Conservation (phyloP, 164 flowering plant species). For the Umbilicus rupestris region DNA sequence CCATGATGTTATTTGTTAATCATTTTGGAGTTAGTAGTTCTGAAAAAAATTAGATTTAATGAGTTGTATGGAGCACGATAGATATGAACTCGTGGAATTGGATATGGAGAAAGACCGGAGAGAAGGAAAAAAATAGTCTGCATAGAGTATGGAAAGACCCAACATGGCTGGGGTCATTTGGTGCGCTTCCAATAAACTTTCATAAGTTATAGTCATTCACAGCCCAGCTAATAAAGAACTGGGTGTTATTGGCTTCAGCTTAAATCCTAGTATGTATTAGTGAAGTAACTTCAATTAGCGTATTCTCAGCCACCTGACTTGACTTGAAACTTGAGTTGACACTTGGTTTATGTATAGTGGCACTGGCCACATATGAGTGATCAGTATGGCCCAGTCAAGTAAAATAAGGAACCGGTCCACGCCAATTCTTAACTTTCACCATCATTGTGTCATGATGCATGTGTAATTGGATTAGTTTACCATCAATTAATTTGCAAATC, state of each 20-base stretch:
- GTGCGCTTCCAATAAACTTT: background rate
- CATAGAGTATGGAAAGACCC: background rate
- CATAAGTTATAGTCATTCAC: background rate
- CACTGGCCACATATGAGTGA: background rate
- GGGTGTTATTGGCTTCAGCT: background rate
- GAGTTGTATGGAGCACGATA: background rate
- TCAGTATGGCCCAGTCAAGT: background rate
- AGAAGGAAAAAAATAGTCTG: conserved; percentile 4
- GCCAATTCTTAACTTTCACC: background rate
- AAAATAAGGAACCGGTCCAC: background rate
- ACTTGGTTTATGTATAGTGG: background rate
- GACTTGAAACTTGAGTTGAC: background rate
- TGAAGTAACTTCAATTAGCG: background rate
- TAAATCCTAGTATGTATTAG: background rate
- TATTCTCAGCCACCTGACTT: background rate
- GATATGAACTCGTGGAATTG: background rate
- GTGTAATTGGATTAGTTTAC: background rate
- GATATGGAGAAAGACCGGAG: background rate
- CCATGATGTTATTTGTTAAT: background rate
- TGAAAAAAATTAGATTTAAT: background rate
- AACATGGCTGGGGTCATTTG: background rate
- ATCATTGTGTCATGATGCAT: background rate
- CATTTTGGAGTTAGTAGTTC: background rate
- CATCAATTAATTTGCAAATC: background rate
- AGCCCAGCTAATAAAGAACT: background rate